Evolutionary conservation across 2,329 filamentous ascomycete species (phyloP).

Genomic region (Sclerotinia spermophila): DNA sequence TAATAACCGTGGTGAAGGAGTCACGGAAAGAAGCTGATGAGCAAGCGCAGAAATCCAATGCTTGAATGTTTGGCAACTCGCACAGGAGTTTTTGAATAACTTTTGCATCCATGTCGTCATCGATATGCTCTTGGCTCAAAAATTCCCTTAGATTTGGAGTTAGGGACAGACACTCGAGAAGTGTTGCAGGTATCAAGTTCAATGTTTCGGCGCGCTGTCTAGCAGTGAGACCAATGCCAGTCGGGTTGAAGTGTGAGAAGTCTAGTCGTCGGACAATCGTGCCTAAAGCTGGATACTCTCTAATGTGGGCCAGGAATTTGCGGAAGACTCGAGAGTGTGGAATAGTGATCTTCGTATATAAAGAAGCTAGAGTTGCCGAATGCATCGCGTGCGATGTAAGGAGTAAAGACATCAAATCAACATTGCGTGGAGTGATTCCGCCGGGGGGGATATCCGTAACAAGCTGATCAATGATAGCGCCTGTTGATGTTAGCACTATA

Average conservation of each 20-base stretch:
- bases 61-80: slow-evolving; percentile 59
- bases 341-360: slow-evolving; percentile 77
- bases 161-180: slow-evolving; percentile 67
- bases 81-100: slow-evolving; percentile 70
- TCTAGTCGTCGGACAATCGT: slow-evolving; percentile 75
- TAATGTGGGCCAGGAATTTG: slow-evolving; percentile 71
- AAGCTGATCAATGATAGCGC: slow-evolving; percentile 69
- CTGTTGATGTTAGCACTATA: slow-evolving; percentile 41
- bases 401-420: slow-evolving; percentile 72
- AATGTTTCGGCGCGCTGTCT: slow-evolving; percentile 71
- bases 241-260: slow-evolving; percentile 82
- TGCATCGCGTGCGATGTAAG: slow-evolving; percentile 73
- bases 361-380: slow-evolving; percentile 66
- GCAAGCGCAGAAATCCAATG: slow-evolving; percentile 74
- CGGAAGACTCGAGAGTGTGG: slow-evolving; percentile 80
- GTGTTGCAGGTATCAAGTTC: slow-evolving; percentile 71
- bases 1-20: slow-evolving; percentile 54
- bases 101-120: slow-evolving; percentile 66
- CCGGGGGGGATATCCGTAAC: slow-evolving; percentile 72
- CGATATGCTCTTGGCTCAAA: slow-evolving; percentile 75
- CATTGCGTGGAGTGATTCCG: slow-evolving; percentile 70
- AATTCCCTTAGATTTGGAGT: slow-evolving; percentile 75
- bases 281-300: slow-evolving; percentile 63
- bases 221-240: slow-evolving; percentile 70
- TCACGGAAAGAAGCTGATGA: slow-evolving; percentile 64